Base-by-base conservation (phyloP, 768 basidiomycete genomes). In the Stropharia rugosoannulata region DNA sequence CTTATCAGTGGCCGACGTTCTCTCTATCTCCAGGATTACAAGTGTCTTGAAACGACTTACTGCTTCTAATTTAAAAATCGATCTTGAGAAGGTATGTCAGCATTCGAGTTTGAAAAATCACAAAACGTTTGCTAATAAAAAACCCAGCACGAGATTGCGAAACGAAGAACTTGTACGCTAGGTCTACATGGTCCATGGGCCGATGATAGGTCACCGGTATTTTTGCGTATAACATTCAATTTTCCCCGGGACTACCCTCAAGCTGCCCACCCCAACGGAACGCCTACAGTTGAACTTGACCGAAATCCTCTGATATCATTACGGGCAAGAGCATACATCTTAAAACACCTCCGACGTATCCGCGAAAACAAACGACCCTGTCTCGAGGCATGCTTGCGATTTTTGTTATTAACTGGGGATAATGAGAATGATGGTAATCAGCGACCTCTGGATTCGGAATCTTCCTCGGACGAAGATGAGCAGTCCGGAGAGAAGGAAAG, bases 161-260 rank as follows among this genome's bases (percentile, higher is more conserved):
- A 88, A 66, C 85, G 81, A 62, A 84, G 93, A 9, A 88, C 85
- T 12, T 91, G 92, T 62, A 94, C 93, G 1, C 77, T 97, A 45
- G 90, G 93, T 4, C 74, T 98, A 41, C 85, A 92, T 59, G 92
- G 92, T 2, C 94, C 93, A 2, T 95, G 94, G 94, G 93, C 29
- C 29, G 29, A 90, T n/a, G 89, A 88, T 54, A 83, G 80, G 0
- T 87, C 86, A 10, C 88, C 86, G 16, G 89, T 89, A 6, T 95
- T 93, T 72, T 85, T 95, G 55, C 86, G 95, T 0, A 82, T 96
- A 25, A 88, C 90, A 1, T 95, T 97, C 73, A 86, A 83, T 1
- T 98, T 98, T 64, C 95, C 96, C 0, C 78, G 83, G 19, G 82
- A 83, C 41, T 98, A 98, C 65, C 89, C 91, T 0, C 77, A 83